A percentile compares a stretch with the other conserved stretches of the same genome.
phyloP scores from a whole-genome alignment of 805 yeast species.

The Metschnikowia amazonensis region DNA sequence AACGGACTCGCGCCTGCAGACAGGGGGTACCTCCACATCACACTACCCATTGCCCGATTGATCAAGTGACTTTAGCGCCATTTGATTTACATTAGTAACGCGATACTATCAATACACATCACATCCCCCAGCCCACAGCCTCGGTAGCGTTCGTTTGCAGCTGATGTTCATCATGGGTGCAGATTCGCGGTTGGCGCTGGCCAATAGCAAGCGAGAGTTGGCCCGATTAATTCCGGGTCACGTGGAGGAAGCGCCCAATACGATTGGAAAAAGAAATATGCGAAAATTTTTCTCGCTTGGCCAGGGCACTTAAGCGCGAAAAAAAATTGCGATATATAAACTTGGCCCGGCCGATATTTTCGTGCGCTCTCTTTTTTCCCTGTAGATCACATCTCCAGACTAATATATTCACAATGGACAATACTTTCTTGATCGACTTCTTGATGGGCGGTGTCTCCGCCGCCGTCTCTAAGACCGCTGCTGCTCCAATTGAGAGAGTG shows the following conservation, averaged over 20 bases:
- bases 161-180: not conserved
- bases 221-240: conserved; percentile 21
- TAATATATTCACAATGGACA: conserved; percentile 20
- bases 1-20: conserved; percentile 1
- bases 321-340: conserved; percentile 17
- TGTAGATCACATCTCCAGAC: conserved; percentile 13
- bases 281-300: conserved; percentile 13
- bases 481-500: conserved; percentile 97
- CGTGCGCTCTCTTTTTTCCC: conserved; percentile 11
- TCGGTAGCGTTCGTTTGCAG: not conserved
- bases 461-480: conserved; percentile 97
- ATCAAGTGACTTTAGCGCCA: not conserved
- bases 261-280: conserved; percentile 10
- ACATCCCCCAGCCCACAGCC: not conserved
- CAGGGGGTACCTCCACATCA: not conserved
- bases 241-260: conserved; percentile 17
- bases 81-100: not conserved
- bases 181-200: conserved; percentile 1
- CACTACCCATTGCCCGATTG: conserved; percentile 1
- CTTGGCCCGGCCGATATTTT: conserved; percentile 7
- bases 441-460: conserved; percentile 99
- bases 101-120: not conserved
- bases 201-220: conserved; percentile 12
- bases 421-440: conserved; percentile 46
- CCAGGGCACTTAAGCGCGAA: conserved; percentile 13